phyloP scores from a whole-genome alignment of 179 eudicot genomes.

The Monotropa hypopitys region DNA sequence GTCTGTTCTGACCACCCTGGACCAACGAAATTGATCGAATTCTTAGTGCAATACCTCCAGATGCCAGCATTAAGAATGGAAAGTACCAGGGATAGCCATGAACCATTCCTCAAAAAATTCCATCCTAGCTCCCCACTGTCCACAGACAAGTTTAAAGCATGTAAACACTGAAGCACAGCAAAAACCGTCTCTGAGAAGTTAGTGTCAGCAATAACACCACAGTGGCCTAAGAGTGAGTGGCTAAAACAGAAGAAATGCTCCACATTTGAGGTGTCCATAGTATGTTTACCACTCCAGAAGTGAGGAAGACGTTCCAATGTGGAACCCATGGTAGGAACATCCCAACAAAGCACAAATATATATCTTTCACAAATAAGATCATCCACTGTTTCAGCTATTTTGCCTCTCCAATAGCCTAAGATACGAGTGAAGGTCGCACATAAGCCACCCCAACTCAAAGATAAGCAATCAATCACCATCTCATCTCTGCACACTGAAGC shows the following conservation, averaged over 20 bases:
- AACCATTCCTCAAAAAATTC: slow-evolving; percentile 64
- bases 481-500: slow-evolving; percentile 35
- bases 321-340: slow-evolving; percentile 45
- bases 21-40: slow-evolving; percentile 26
- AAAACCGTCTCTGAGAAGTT: slow-evolving; percentile 30
- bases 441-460: slow-evolving; percentile 39
- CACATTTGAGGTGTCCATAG: slow-evolving; percentile 38
- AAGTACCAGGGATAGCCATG: slow-evolving; percentile 65
- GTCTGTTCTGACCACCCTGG: slow-evolving; percentile 26
- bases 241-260: slow-evolving; percentile 47
- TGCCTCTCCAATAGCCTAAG: slow-evolving; percentile 61
- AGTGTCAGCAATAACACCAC: slow-evolving; percentile 17
- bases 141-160: slow-evolving; percentile 27
- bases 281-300: slow-evolving; percentile 20
- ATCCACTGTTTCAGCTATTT: slow-evolving; percentile 50
- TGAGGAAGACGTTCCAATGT: slow-evolving; percentile 22
- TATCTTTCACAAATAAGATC: slow-evolving; percentile 84
- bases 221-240: slow-evolving; percentile 37
- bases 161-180: slow-evolving; percentile 44
- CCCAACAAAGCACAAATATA: slow-evolving; percentile 86
- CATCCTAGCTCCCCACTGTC: slow-evolving; percentile 45
- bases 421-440: slow-evolving; percentile 42
- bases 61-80: slow-evolving; percentile 49
- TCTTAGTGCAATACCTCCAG: slow-evolving; percentile 31
- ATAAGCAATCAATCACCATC: slow-evolving; percentile 21